Evolutionary conservation across 805 yeast species (phyloP).

Genomic region (Suhomyces sp.): DNA sequence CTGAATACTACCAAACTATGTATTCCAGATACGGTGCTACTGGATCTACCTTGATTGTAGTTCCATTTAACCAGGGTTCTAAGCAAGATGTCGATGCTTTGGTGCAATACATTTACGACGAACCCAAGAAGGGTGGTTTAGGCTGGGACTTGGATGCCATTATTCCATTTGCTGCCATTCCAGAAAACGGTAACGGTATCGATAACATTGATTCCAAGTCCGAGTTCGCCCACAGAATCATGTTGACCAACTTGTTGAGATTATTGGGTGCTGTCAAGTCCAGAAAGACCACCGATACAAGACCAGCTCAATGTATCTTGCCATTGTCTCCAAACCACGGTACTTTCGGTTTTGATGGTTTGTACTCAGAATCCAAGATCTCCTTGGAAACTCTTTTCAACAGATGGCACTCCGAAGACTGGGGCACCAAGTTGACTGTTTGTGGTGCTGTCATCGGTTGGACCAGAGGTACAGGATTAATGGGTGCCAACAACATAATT

Average conservation of each 20-base stretch:
- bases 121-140: constrained; percentile 80
- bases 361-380: constrained; percentile 95
- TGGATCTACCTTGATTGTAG: constrained; percentile 90
- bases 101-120: constrained; percentile 80
- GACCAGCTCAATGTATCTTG: constrained; percentile 96
- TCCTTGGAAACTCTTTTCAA: constrained; percentile 94
- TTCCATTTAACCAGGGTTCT: constrained; percentile 98
- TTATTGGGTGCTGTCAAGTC: constrained; percentile 86
- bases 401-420: constrained; percentile 98
- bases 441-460: constrained; percentile 99
- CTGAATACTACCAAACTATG: constrained; percentile 92
- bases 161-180: constrained; percentile 98
- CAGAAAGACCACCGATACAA: constrained; percentile 81
- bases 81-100: constrained; percentile 88
- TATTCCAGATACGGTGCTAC: constrained; percentile 91
- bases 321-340: constrained; percentile 99
- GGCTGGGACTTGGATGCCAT: constrained; percentile 98
- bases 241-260: constrained; percentile 94
- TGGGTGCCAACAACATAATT: constrained; percentile 95
- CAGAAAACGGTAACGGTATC: constrained; percentile 96
- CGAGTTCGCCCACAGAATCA: constrained; percentile 96
- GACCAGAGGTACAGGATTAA: constrained; percentile 99
- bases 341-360: constrained; percentile 96
- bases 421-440: constrained; percentile 90
- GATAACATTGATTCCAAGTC: constrained; percentile 91